Evolutionary conservation across 2,329 filamentous ascomycete species (phyloP), one percentile per base, ranked within the genome.

Genomic region (Phyllosticta ampelicida): DNA sequence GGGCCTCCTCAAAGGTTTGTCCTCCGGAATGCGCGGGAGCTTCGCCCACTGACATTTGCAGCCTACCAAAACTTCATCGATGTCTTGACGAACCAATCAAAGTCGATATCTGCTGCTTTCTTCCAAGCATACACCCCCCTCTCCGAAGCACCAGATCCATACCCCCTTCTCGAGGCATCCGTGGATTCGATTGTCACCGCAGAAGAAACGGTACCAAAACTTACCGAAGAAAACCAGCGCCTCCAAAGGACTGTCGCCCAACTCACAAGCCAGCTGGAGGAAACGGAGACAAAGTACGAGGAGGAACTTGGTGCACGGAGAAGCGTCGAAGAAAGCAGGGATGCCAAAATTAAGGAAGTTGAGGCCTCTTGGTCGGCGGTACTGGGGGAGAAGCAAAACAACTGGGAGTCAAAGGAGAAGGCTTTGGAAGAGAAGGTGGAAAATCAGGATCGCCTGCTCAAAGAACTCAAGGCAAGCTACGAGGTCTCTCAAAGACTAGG

Each of bases 31-130:
- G n/a, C n/a, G 19, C 30, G 26, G 3, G 19, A 16, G 16, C 20
- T 36, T 20, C 18, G 54, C 44, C 36, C 61, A 60, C 65, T 70
- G 61, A 69, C 36, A 28, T n/a, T 50, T 51, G 68, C 71, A 92
- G 90, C 91, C 54, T 99, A 99, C 77, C 94, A 99, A 75, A 87
- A 86, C 55, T 99, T 97, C 69, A 96, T 99, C 71, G 94, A 99
- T 70, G 85, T 96, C 60, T 80, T 99, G 61, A 95, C 94, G 19
- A 96, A 92, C 71, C 92, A 97, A 72, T 94, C 90, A 65, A 99
- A 99, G 74, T 84, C 89, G 5, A 89, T 94, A 56, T 95, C 95
- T 65, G 91, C 90, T 16, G 87, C 91, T 6, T 99, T 99, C 69
- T 78, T 99, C 62, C 89, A 95, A 67, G 80, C 94, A 26, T 99